Base-by-base conservation (phyloP, 768 basidiomycete species). In the Tulasnella sp. region DNA sequence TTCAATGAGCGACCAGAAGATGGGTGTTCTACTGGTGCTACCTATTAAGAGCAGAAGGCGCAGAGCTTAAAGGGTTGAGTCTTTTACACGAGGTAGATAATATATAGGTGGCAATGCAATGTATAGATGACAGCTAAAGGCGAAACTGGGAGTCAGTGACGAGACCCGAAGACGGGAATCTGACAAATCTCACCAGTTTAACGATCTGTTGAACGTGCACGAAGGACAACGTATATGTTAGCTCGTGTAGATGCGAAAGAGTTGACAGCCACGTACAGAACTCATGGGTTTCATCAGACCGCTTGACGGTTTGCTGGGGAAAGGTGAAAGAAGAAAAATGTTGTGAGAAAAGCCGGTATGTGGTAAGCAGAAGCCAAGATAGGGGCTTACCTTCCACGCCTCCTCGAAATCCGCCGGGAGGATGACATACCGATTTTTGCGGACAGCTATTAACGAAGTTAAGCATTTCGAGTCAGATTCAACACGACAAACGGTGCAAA, bases 401-500 rank as follows among this genome's bases (percentile, higher is more conserved):
- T 99, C 97, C 82, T 99, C 97, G 81, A 99, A 99, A 87, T 99
- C 97, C 17, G 92, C 89, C 0, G 97, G 97, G 29, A 99, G 86
- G 81, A 99, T 96, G 67, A 99, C 89, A 85, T 99, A 99, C 81
- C 97, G 92, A 83, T 99, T 98, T 86, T 98, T 98, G 77, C 97
- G 91, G 19, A 99, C 97, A 79, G 96, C 96, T 96, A 79, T 71
- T 73, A 17, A 31, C 45, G 29, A 72, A 12, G 29, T 38, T 69
- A 31, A 49, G 31, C 37, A 71, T 7, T 36, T 73, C 29, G 68
- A 37, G 37, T 38, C 7, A 42, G 15, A 69, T 15, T 3, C 15
- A 31, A 22, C 34, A 67, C 42, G 15, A 22, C 39, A 64, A 39
- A 49, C 19, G 45, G 17, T 2, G 17, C 45, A 31, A 37, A 42